Percentiles rank a stretch among this genome's conserved stretches.
These are phyloP conservation scores for Eucalyptus globulus DNA, from an alignment of 345 rosid species.

Conservation along the genomic window DNA sequence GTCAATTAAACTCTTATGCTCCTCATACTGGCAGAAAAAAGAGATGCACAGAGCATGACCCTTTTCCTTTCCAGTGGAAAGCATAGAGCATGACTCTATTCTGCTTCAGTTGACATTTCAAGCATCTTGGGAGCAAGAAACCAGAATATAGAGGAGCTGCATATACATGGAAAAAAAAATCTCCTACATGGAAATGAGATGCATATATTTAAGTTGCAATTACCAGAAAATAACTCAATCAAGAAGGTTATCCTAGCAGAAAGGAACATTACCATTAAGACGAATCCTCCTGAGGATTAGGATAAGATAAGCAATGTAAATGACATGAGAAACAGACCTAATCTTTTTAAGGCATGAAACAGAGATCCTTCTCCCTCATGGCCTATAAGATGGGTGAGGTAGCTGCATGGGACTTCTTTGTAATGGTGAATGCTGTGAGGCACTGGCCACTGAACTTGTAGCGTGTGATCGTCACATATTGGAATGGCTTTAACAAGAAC, in stretches of 20 bases:
- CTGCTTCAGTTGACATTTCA: background rate
- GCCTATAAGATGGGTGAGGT: constrained; percentile 73
- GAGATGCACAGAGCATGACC: background rate
- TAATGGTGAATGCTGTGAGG: constrained; percentile 66
- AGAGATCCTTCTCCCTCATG: constrained; percentile 91
- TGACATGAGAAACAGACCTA: constrained; percentile 34
- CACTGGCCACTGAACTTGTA: constrained; percentile 67
- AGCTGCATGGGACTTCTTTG: constrained; percentile 62
- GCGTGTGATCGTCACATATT: constrained; percentile 61
- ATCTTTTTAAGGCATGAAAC: constrained; percentile 58
- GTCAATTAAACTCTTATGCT: background rate
- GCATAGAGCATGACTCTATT: background rate
- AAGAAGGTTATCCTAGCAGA: background rate
- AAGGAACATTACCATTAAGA: background rate
- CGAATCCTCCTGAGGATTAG: background rate
- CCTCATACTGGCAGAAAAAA: background rate
- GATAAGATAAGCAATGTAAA: background rate
- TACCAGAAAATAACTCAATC: background rate
- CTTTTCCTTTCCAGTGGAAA: background rate
- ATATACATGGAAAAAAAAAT: background rate
- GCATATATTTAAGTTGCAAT: background rate
- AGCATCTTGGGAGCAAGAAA: background rate
- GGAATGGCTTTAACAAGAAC: constrained; percentile 75
- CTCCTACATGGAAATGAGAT: background rate
- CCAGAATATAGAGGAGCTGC: background rate